Percentiles rank a stretch among this genome's conserved stretches.
phyloP scores from a whole-genome alignment of 1,284 basidiomycete species.

The Mycosarcoma mackinlayi region DNA sequence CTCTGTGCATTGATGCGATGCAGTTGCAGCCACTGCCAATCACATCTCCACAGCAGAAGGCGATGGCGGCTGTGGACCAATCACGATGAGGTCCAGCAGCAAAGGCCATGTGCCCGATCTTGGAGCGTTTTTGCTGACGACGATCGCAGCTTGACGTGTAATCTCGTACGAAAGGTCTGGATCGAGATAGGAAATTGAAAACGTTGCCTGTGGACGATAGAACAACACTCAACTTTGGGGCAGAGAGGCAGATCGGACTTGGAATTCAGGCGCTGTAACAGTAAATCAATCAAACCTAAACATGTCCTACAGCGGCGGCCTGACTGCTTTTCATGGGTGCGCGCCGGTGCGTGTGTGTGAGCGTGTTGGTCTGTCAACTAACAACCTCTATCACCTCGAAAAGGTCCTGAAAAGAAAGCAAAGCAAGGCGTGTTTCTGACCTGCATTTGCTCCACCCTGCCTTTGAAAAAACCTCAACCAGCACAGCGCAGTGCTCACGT shows the following conservation, averaged over 20 bases:
- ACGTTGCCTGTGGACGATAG: constrained; percentile 26
- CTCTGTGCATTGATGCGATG: constrained; percentile 23
- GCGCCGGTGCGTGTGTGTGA: background rate
- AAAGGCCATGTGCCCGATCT: too few species aligned
- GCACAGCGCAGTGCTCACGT: constrained; percentile 15
- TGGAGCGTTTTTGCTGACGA: too few species aligned
- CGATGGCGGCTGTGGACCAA: too few species aligned
- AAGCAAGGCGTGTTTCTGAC: constrained; percentile 3
- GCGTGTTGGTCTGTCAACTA: constrained; percentile 18
- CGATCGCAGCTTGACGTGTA: too few species aligned
- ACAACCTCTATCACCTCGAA: constrained; percentile 1
- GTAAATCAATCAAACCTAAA: background rate
- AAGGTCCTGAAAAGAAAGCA: too few species aligned
- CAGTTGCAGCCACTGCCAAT: constrained; percentile 16
- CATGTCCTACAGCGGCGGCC: constrained; percentile 2
- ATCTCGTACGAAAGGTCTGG: constrained; percentile 5
- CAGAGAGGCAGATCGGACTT: constrained; percentile 13
- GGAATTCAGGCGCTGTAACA: background rate
- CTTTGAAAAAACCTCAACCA: background rate
- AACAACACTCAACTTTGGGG: constrained; percentile 39
- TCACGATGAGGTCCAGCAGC: background rate
- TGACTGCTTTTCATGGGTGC: background rate
- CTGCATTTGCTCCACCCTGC: background rate
- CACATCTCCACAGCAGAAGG: background rate
- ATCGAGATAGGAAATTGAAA: constrained; percentile 1